phyloP scores from a whole-genome alignment of 2,329 filamentous ascomycete species.

The Pezicula neosporulosa region DNA sequence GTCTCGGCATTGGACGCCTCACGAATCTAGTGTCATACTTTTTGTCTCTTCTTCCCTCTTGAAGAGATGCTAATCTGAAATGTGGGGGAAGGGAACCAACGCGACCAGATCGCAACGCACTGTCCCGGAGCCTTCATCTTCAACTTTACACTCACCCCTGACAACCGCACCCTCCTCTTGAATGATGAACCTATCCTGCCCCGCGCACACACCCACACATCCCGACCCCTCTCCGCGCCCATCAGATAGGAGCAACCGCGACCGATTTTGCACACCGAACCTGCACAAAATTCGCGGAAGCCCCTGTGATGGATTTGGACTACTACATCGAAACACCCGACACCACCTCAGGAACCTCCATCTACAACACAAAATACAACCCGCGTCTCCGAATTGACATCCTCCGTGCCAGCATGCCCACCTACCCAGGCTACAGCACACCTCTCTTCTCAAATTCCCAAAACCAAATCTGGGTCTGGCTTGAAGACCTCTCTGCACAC shows the following conservation, averaged over 20 bases:
- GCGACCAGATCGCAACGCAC: slow-evolving; percentile 6
- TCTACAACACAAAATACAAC: slow-evolving; percentile 13
- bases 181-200: slow-evolving; percentile 17
- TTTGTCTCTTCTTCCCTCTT: slow-evolving; percentile 2
- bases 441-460: slow-evolving; percentile 7
- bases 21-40: slow-evolving; percentile 4
- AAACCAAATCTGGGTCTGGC: slow-evolving; percentile 9
- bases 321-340: slow-evolving; percentile 12
- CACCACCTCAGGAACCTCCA: slow-evolving; percentile 8
- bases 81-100: slow-evolving; percentile 7
- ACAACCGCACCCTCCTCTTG: slow-evolving; percentile 15
- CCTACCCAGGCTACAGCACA: slow-evolving; percentile 5
- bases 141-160: slow-evolving; percentile 16
- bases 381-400: slow-evolving; percentile 11
- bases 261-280: background rate
- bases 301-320: slow-evolving; percentile 12
- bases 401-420: slow-evolving; percentile 11
- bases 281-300: background rate
- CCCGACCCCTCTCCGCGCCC: slow-evolving; percentile 11
- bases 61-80: slow-evolving; percentile 7
- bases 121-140: slow-evolving; percentile 14
- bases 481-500: slow-evolving; percentile 9
- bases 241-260: slow-evolving; percentile 7
- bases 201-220: slow-evolving; percentile 8
- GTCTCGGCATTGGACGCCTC: slow-evolving; percentile 1